Evolutionary conservation across 2,329 filamentous ascomycete genomes (phyloP).

Genomic region (Penicillium capsulatum): DNA sequence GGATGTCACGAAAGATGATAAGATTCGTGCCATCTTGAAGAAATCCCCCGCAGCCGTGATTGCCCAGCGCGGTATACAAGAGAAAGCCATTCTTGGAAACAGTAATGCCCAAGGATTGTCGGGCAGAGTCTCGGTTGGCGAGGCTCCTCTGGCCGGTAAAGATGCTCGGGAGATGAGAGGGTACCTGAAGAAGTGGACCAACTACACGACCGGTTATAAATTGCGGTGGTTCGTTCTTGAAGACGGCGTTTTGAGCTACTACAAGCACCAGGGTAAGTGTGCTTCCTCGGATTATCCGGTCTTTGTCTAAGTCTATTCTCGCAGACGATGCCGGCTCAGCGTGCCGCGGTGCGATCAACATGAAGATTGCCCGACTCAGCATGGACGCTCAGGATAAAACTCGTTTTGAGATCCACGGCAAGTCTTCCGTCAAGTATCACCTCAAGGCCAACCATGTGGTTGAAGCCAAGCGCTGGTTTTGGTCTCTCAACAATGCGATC

Average conservation of each 20-base stretch:
- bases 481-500: slow-evolving; percentile 97
- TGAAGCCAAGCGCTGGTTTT: slow-evolving; percentile 98
- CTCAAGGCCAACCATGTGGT: slow-evolving; percentile 97
- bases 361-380: slow-evolving; percentile 89
- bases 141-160: slow-evolving; percentile 63
- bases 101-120: slow-evolving; percentile 57
- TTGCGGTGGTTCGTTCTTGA: slow-evolving; percentile 96
- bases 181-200: slow-evolving; percentile 99
- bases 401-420: slow-evolving; percentile 95
- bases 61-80: slow-evolving; percentile 91
- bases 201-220: slow-evolving; percentile 96
- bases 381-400: slow-evolving; percentile 98
- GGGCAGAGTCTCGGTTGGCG: slow-evolving; percentile 40
- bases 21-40: slow-evolving; percentile 82
- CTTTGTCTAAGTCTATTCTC: slow-evolving; percentile 3
- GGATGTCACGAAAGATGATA: slow-evolving; percentile 92
- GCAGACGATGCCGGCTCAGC: slow-evolving; percentile 86
- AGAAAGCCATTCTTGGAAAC: slow-evolving; percentile 89
- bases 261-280: slow-evolving; percentile 76
- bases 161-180: slow-evolving; percentile 97
- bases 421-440: slow-evolving; percentile 97
- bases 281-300: slow-evolving; percentile 12
- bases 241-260: slow-evolving; percentile 95
- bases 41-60: slow-evolving; percentile 90
- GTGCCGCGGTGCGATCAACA: slow-evolving; percentile 96